Conservation (phyloP, 1,139 yeast genomes). For the Magnusiomyces clavatus region DNA sequence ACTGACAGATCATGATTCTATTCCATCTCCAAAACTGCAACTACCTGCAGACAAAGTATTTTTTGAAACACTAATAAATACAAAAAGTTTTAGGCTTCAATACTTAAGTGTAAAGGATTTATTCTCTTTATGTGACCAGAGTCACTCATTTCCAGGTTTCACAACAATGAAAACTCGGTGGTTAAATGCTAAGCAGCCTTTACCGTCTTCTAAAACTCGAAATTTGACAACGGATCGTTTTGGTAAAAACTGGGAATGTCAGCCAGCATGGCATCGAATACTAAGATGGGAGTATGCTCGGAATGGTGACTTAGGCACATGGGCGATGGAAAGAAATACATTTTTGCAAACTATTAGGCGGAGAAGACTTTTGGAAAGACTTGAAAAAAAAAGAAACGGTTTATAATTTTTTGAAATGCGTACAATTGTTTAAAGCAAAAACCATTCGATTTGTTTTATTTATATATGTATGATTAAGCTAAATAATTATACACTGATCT, state of each 20-base stretch:
- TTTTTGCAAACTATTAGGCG: slow-evolving; percentile 25
- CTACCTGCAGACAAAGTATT: too few species aligned
- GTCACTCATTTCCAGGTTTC: not conserved
- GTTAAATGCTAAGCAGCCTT: slow-evolving; percentile 20
- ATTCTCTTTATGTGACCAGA: not conserved
- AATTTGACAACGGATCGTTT: slow-evolving; percentile 13
- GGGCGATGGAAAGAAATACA: slow-evolving; percentile 24
- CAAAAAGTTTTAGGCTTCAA: not conserved
- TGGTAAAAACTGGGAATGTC: slow-evolving; percentile 16
- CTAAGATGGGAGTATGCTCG: slow-evolving; percentile 22
- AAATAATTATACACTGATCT: slow-evolving; percentile 62
- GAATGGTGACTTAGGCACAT: slow-evolving; percentile 21
- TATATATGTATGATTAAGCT: slow-evolving; percentile 27
- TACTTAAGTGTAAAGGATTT: not conserved
- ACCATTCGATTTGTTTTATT: not conserved
- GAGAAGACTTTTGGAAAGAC: slow-evolving; percentile 18
- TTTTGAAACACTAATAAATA: not conserved
- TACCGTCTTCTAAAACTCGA: slow-evolving; percentile 20
- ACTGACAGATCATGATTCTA: not conserved
- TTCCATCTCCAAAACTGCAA: not conserved
- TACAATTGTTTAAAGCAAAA: slow-evolving; percentile 8
- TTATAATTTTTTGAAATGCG: slow-evolving; percentile 18
- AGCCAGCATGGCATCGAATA: slow-evolving; percentile 26
- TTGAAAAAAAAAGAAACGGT: slow-evolving; percentile 8
- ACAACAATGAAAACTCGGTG: slow-evolving; percentile 18